Evolutionary conservation across 2,329 filamentous ascomycete species (phyloP).

Genomic region (Exophiala aquamarina): DNA sequence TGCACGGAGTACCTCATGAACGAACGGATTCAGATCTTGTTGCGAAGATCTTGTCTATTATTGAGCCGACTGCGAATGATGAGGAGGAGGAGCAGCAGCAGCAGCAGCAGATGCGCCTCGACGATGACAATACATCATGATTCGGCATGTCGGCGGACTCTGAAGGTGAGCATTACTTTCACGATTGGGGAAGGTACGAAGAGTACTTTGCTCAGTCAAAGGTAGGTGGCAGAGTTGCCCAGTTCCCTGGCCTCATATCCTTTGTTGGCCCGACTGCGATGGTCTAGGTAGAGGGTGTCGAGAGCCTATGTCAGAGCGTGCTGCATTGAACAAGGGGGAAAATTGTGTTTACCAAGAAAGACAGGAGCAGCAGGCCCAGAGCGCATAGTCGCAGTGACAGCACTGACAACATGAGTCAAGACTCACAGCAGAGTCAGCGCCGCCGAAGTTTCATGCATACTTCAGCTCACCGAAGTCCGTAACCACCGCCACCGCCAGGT

Average conservation of each 20-base stretch:
- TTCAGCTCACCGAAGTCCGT: too few relatives aligned
- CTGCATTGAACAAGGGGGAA: too few relatives aligned
- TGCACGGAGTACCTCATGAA: neutral
- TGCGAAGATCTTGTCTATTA: neutral
- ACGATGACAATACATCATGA: slow-evolving; percentile 40
- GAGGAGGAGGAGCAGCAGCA: slow-evolving; percentile 17
- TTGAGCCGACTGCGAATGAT: neutral
- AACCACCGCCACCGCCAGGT: too few relatives aligned
- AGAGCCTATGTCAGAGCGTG: neutral
- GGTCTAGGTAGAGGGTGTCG: slow-evolving; percentile 51
- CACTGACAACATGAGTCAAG: too few relatives aligned
- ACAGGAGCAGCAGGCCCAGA: too few relatives aligned
- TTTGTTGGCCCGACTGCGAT: slow-evolving; percentile 52
- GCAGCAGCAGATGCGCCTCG: slow-evolving; percentile 32
- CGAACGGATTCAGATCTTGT: neutral
- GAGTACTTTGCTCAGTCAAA: slow-evolving; percentile 39
- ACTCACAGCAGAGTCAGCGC: too few relatives aligned
- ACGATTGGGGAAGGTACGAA: slow-evolving; percentile 47
- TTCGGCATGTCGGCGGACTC: slow-evolving; percentile 34
- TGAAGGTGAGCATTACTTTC: slow-evolving; percentile 33
- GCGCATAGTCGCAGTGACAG: too few relatives aligned
- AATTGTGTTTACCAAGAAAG: too few relatives aligned
- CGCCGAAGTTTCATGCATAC: too few relatives aligned
- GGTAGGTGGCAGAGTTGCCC: slow-evolving; percentile 19
- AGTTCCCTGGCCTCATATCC: slow-evolving; percentile 42